Evolutionary conservation across 805 yeast species (phyloP), one percentile per base, ranked within the genome.

Genomic region (Candida chilensis): DNA sequence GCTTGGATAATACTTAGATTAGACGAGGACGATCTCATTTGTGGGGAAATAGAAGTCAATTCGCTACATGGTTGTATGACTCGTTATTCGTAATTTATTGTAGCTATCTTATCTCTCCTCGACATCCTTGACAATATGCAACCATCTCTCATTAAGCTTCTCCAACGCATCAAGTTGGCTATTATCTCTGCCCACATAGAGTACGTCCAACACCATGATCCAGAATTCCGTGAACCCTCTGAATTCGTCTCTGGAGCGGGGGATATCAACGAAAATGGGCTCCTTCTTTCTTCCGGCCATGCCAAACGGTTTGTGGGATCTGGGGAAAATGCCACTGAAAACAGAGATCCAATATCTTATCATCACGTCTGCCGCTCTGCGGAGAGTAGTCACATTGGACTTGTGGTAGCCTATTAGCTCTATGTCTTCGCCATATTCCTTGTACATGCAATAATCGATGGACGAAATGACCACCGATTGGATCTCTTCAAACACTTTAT

Each of bases 381-480:
- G 29, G n/a, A 80, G 39, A 6, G 55, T 49, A 1, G 22, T 24
- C 2, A 71, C 37, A 2, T 42, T 20, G 11, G 50, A 38, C 8
- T 57, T 53, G 15, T 65, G 50, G 43, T 74, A 79, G 1, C 66
- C 75, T 4, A 77, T 37, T 21, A 75, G 44, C 3, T 58, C 69
- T 10, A 73, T 34, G 27, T 78, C 84, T 3, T 67, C 74, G 0
- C 71, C 85, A 44, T 69, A 82, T 27, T 63, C 74, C 3, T 53
- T 44, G n/a, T 42, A 45, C 71, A 83, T 64, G 10, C 70, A 67
- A 28, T 47, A 48, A 28, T 70, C 74, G 2, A 78, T 54, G 1
- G 74, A 69, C 2, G 68, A 66, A 10, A 57, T 38, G 0, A 62
- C 55, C 0, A 74, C 31, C 3, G 44, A 41, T 29, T 50, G 57